Conservation (phyloP, 2,329 filamentous ascomycete genomes). For the Thermochaetoides dissita region DNA sequence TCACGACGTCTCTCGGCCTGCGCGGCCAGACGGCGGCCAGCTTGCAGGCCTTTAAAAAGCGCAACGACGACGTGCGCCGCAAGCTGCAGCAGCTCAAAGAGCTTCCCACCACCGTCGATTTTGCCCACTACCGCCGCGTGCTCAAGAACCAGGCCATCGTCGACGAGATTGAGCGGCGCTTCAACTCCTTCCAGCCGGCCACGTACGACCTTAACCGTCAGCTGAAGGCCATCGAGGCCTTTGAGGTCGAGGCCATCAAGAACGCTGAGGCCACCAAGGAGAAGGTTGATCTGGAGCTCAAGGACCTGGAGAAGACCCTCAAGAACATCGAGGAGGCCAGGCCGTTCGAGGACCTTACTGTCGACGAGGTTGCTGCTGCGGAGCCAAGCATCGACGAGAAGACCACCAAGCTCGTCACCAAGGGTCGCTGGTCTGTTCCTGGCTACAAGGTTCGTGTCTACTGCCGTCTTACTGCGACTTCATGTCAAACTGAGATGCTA, state of each 20-base stretch:
- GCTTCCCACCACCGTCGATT: slow-evolving; percentile 78
- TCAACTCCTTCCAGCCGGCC: slow-evolving; percentile 77
- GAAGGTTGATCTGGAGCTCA: slow-evolving; percentile 87
- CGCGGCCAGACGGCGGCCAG: slow-evolving; percentile 85
- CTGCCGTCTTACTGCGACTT: background rate
- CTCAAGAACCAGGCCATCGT: slow-evolving; percentile 95
- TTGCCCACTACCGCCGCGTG: slow-evolving; percentile 75
- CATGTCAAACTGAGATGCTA: slow-evolving; percentile 23
- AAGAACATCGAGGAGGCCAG: slow-evolving; percentile 94
- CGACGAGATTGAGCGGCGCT: slow-evolving; percentile 95
- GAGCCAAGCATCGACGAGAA: slow-evolving; percentile 97
- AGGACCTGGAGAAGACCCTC: slow-evolving; percentile 85
- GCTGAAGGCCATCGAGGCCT: slow-evolving; percentile 95
- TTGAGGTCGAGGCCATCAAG: slow-evolving; percentile 93
- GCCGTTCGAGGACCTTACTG: slow-evolving; percentile 92
- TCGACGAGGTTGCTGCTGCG: slow-evolving; percentile 88
- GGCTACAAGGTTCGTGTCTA: slow-evolving; percentile 82
- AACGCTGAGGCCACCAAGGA: slow-evolving; percentile 94
- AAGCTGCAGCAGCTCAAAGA: slow-evolving; percentile 75
- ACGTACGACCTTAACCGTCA: slow-evolving; percentile 89
- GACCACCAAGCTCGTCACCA: slow-evolving; percentile 84
- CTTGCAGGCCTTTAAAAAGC: slow-evolving; percentile 96
- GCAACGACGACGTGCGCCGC: slow-evolving; percentile 96
- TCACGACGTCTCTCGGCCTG: slow-evolving; percentile 87
- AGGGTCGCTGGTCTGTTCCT: slow-evolving; percentile 95